Evolutionary conservation across 2,329 filamentous ascomycete species (phyloP), one percentile per base, ranked within the genome.

Genomic region (Uncinocarpus reesii): DNA sequence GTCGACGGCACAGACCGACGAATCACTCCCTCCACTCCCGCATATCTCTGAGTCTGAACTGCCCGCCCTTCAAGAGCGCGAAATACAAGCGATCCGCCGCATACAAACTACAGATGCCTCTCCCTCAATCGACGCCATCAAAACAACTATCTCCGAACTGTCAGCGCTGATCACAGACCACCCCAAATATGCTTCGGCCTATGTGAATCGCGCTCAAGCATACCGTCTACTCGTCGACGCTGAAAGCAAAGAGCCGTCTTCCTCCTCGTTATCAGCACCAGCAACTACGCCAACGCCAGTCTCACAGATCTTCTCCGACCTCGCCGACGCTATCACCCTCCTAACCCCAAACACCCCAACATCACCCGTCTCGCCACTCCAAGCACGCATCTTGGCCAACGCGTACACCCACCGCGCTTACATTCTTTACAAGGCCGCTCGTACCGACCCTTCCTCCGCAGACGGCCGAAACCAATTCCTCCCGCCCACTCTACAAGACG

Each of bases 151-250:
- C 15, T 46, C 56, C 3, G 60, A 65, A 8, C 58, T 79, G 7
- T 62, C 69, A 28, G 53, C 54, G 1, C 62, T 78, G 4, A 66
- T 77, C 42, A 43, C 52, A 0, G 48, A 64, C 8, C 52, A 71
- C 13, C 71, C 73, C 3, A 59, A 60, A 6, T 80, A 79, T 52
- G 72, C 77, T 1, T 72, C 74, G 5, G 73, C 73, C 8, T 73
- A 74, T 48, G 67, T 72, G 42, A 79, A 80, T 53, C 70, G 75
- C 36, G 77, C 77, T 2, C 77, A 79, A 61, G 61, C 67, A 55
- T 50, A 62, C 1, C 64, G 71, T 4, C 55, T 71, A 34, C 57
- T 67, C 1, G 57, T 67, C n/a, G 55, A 57, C 11, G 46, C 51
- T 11, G 57, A 65, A 32, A 44, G 26, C 1, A 42, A 48, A 26